Percentiles rank a stretch among this genome's conserved stretches.
These are phyloP conservation scores for Filosporella fistucella DNA, from an alignment of 495 filamentous ascomycete species.

Conservation along the genomic window DNA sequence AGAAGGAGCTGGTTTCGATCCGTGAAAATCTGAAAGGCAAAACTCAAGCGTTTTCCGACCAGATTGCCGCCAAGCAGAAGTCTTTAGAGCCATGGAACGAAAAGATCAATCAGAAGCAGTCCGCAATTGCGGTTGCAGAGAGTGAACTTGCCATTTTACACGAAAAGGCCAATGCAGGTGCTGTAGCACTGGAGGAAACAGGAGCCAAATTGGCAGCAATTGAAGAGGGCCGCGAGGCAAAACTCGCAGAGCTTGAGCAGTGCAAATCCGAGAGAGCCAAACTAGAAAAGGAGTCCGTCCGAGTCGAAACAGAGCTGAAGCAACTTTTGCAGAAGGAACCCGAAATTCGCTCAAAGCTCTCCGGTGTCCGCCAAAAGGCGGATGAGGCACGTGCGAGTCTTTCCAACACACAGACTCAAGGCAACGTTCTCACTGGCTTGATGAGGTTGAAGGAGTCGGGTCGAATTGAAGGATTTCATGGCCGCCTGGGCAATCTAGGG, in stretches of 20 bases:
- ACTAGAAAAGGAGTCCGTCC: slow-evolving; percentile 69
- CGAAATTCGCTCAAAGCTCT: slow-evolving; percentile 72
- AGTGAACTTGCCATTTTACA: slow-evolving; percentile 88
- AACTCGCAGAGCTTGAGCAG: slow-evolving; percentile 70
- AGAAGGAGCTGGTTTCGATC: slow-evolving; percentile 73
- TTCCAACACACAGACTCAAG: slow-evolving; percentile 83
- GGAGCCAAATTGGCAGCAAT: slow-evolving; percentile 71
- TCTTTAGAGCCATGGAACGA: slow-evolving; percentile 94
- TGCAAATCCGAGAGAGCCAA: slow-evolving; percentile 65
- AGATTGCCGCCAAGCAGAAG: slow-evolving; percentile 90
- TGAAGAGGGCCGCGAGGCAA: slow-evolving; percentile 61
- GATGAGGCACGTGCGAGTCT: slow-evolving; percentile 91
- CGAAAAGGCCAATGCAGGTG: slow-evolving; percentile 82
- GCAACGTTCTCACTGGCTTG: slow-evolving; percentile 84
- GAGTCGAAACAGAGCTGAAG: slow-evolving; percentile 65
- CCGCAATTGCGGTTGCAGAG: slow-evolving; percentile 87
- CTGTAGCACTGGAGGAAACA: slow-evolving; percentile 78
- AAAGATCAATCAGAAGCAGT: slow-evolving; percentile 93
- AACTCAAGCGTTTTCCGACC: slow-evolving; percentile 87
- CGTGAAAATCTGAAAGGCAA: slow-evolving; percentile 88
- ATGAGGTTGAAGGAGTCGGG: slow-evolving; percentile 96
- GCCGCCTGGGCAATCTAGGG: slow-evolving; percentile 91
- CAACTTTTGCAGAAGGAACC: slow-evolving; percentile 74
- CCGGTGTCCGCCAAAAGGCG: slow-evolving; percentile 84
- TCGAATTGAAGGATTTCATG: slow-evolving; percentile 93